A percentile compares a stretch with the other conserved stretches of the same genome.
phyloP scores from a whole-genome alignment of 129 eudicot species.

The Helichrysum umbraculigerum region DNA sequence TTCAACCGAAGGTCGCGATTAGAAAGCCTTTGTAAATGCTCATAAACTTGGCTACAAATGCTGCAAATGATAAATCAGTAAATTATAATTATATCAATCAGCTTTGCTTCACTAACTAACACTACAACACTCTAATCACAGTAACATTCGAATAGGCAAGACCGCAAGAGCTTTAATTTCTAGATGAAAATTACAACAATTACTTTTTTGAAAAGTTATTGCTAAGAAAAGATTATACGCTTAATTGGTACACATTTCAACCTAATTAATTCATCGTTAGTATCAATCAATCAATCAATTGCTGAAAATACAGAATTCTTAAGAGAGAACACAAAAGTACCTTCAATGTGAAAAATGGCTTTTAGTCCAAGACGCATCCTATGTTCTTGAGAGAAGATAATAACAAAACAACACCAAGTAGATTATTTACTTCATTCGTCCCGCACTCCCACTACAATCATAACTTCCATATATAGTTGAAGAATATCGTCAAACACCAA shows the following conservation, averaged over 20 bases:
- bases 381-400: slow-evolving; percentile 61
- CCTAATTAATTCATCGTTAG: slow-evolving; percentile 4
- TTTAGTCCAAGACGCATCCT: slow-evolving; percentile 97
- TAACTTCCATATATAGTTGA: not conserved
- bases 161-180: not conserved
- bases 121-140: not conserved
- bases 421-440: not conserved
- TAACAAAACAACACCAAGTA: slow-evolving; percentile 1
- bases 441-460: slow-evolving; percentile 8
- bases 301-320: not conserved
- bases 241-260: not conserved
- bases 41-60: slow-evolving; percentile 98
- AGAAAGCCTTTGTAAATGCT: slow-evolving; percentile 93
- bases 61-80: slow-evolving; percentile 45
- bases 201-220: too few species aligned
- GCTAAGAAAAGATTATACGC: slow-evolving; percentile 3
- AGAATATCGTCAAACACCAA: not conserved
- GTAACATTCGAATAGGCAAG: not conserved
- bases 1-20: slow-evolving; percentile 81
- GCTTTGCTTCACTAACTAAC: not conserved
- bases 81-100: not conserved
- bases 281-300: too few species aligned
- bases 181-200: not conserved
- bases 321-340: slow-evolving; percentile 31
- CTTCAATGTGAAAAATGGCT: slow-evolving; percentile 99